These are phyloP conservation scores for Geoglossum glabrum DNA, from an alignment of 495 filamentous ascomycete genomes.

Conservation along the genomic window DNA sequence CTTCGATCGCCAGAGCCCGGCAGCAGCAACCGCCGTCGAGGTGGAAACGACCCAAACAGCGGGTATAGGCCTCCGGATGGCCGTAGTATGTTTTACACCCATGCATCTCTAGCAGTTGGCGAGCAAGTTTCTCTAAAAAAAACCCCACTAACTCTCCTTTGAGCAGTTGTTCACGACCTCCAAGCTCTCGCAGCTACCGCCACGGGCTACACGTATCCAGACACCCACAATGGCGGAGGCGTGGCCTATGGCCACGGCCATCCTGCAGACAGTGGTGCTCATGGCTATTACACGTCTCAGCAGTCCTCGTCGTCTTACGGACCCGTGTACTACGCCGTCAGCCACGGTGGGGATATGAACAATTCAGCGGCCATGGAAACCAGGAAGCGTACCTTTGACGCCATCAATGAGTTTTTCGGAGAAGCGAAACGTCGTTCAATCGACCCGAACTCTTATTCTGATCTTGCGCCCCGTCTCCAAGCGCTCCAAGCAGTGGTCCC, in stretches of 20 bases:
- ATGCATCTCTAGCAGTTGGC: background rate
- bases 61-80: constrained; percentile 28
- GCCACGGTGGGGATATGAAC: constrained; percentile 22
- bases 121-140: no score
- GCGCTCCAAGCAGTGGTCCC: constrained; percentile 48
- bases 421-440: constrained; percentile 77
- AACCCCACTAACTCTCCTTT: no score
- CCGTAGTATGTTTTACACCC: constrained; percentile 34
- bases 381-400: constrained; percentile 68
- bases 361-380: constrained; percentile 30
- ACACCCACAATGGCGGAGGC: constrained; percentile 5
- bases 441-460: constrained; percentile 61
- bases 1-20: constrained; percentile 57
- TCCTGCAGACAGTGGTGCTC: constrained; percentile 18
- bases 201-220: constrained; percentile 16
- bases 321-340: constrained; percentile 48
- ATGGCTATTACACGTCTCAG: constrained; percentile 35
- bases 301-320: constrained; percentile 37
- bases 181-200: constrained; percentile 15
- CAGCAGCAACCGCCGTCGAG: constrained; percentile 17
- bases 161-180: background rate
- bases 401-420: constrained; percentile 82
- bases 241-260: constrained; percentile 11
- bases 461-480: constrained; percentile 61
- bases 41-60: constrained; percentile 23